Evolutionary conservation across 2,329 filamentous ascomycete genomes (phyloP).

Genomic region (Phaeophleospora eucalypticola): DNA sequence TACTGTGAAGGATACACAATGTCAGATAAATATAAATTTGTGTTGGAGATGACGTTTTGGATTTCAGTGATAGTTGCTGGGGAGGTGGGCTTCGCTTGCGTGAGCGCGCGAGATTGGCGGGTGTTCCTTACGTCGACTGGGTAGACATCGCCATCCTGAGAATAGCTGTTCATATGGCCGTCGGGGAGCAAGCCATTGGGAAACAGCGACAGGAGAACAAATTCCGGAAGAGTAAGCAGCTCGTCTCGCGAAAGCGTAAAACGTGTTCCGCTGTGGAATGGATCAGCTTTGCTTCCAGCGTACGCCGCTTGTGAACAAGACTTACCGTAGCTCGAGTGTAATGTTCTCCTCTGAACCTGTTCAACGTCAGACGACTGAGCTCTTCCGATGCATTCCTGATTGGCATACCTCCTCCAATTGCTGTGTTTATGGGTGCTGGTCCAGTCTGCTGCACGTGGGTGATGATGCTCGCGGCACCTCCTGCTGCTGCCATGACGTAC

Average conservation of each 20-base stretch:
- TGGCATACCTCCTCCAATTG: constrained; percentile 62
- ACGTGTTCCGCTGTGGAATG: constrained; percentile 67
- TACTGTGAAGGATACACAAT: constrained; percentile 65
- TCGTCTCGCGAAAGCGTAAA: constrained; percentile 95
- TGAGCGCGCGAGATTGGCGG: constrained; percentile 25
- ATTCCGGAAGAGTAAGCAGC: constrained; percentile 90
- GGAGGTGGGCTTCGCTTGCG: constrained; percentile 28
- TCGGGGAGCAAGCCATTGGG: constrained; percentile 97
- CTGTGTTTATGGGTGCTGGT: constrained; percentile 74
- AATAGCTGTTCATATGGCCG: constrained; percentile 85
- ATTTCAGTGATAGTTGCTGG: constrained; percentile 37
- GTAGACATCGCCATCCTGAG: constrained; percentile 83
- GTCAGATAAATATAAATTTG: constrained; percentile 54
- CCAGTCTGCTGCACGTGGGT: constrained; percentile 96
- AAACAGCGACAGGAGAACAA: constrained; percentile 94
- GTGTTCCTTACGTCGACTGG: constrained; percentile 80
- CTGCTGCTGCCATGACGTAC: constrained; percentile 96
- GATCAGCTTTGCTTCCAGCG: constrained; percentile 21
- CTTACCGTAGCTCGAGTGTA: constrained; percentile 90
- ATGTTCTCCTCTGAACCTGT: constrained; percentile 81
- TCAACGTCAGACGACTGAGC: neutral
- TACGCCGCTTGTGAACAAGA: constrained; percentile 36
- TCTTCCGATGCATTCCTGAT: no score
- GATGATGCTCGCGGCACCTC: constrained; percentile 96
- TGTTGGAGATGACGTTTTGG: constrained; percentile 39